phyloP scores from a whole-genome alignment of 768 basidiomycete species.

The Mycena latifolia region DNA sequence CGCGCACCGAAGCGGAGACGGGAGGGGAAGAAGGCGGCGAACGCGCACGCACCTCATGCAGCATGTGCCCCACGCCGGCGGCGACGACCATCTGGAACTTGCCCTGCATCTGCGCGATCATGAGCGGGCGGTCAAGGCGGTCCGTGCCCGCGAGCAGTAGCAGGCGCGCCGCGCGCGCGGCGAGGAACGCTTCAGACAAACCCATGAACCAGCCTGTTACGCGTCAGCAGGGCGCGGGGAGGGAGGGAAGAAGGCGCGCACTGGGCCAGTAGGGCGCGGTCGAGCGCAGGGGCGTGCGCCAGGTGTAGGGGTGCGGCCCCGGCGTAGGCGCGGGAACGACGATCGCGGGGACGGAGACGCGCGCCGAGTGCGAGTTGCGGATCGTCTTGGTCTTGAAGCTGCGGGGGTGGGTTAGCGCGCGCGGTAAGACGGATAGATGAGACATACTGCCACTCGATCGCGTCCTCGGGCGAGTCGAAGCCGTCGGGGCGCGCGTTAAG shows the following conservation, averaged over 20 bases:
- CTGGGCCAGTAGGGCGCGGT: conserved; percentile 94
- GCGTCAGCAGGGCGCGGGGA: no score
- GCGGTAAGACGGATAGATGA: neutral
- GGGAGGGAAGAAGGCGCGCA: conserved; percentile 47
- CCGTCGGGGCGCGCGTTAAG: conserved; percentile 88
- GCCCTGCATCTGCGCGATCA: conserved; percentile 96
- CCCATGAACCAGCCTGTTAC: conserved; percentile 94
- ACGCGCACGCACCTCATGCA: conserved; percentile 81
- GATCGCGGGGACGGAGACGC: conserved; percentile 89
- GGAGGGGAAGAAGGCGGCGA: no score
- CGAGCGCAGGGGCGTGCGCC: conserved; percentile 87
- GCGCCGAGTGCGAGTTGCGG: conserved; percentile 83
- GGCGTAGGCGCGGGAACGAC: conserved; percentile 59
- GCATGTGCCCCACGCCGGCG: conserved; percentile 89
- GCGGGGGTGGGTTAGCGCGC: neutral
- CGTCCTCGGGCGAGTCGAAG: conserved; percentile 87
- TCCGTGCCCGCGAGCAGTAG: conserved; percentile 95
- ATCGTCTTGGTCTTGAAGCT: conserved; percentile 89
- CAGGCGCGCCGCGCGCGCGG: conserved; percentile 83
- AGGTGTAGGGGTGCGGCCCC: conserved; percentile 63
- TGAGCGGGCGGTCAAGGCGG: conserved; percentile 90
- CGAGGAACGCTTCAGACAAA: conserved; percentile 84
- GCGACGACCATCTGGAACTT: conserved; percentile 96
- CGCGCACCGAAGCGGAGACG: no score
- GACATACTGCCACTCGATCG: conserved; percentile 96